Base-by-base conservation (phyloP, 1,284 basidiomycete genomes). In the Anthracocystis panici-leucophaei region DNA sequence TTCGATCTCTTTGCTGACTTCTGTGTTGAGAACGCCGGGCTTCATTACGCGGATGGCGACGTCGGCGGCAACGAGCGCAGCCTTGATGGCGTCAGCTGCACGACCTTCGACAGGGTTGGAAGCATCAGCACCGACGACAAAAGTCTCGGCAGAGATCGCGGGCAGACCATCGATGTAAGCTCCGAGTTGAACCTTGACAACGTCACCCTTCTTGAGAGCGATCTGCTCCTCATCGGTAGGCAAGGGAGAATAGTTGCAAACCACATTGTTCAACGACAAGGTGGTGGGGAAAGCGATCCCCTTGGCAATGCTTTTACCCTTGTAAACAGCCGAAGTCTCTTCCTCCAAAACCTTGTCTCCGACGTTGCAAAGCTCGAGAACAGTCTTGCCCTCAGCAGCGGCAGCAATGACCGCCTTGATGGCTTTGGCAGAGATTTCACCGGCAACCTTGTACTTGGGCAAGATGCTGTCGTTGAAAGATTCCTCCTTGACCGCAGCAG, bases 91-190 rank as follows among this genome's bases (percentile, higher is more conserved):
- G 84, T 98, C 95, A 52, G 95, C 96, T 29, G 91, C 90, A 65
- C 91, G 88, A 56, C 94, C 96, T 12, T 92, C 93, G 31, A 92
- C 92, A 18, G 93, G 93, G 71, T 89, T 88, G 59, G 91, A 90
- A 51, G 92, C 91, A 53, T 93, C 92, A 44, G 98, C 90, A 27
- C 83, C 82, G 4, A 84, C 73, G 31, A 84, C 83, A 29, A 84
- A 67, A 0, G 83, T 98, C 88, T 99, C 96, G 64, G 93, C 96
- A 82, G 90, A 90, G 85, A 95, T 90, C 61, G 93, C 89, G 23
- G 94, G 92, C 84, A 92, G 94, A 21, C 86, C 96, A 86, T 99
- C 96, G 86, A 99, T 95, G 86, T 98, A 96, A 38, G 95, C 93
- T 65, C 96, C 96, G 73, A 97, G 88, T 87, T 96, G 93, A 75